A percentile compares a stretch with the other conserved stretches of the same genome.
These are phyloP conservation scores for Salicornia ramosissima DNA, from an alignment of 148 eudicot genomes.

Conservation along the genomic window DNA sequence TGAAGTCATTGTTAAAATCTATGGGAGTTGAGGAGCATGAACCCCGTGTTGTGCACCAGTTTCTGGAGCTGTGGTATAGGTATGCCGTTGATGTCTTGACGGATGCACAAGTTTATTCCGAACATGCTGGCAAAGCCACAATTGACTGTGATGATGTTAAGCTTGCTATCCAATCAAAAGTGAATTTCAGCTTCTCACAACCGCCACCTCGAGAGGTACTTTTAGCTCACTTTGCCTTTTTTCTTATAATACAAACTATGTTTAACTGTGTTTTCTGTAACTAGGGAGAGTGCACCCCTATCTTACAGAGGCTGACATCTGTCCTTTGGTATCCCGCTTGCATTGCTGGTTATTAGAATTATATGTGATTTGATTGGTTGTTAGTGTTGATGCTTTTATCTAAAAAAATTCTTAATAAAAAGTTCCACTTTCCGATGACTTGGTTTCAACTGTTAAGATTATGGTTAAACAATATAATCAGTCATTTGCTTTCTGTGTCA, in stretches of 20 bases:
- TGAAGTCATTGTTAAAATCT: conserved; percentile 70
- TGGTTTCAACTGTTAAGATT: no score
- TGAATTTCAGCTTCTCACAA: conserved; percentile 89
- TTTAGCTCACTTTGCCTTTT: neutral
- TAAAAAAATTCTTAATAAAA: no score
- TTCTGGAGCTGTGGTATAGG: conserved; percentile 82
- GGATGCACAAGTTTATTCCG: conserved; percentile 93
- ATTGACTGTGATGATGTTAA: conserved; percentile 83
- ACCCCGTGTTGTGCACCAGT: conserved; percentile 87
- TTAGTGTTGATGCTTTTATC: no score
- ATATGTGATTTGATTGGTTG: no score
- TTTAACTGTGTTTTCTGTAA: neutral
- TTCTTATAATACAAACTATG: neutral
- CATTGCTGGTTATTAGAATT: no score
- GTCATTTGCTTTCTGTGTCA: no score
- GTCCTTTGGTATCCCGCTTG: no score
- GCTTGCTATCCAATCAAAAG: conserved; percentile 88
- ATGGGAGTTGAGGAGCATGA: conserved; percentile 92
- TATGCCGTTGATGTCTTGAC: conserved; percentile 79
- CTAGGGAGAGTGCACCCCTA: neutral
- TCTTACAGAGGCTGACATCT: no score
- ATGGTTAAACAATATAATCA: no score
- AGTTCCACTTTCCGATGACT: no score
- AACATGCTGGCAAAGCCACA: conserved; percentile 75
- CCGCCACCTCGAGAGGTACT: conserved; percentile 97